A percentile compares a stretch with the other conserved stretches of the same genome.
Evolutionary conservation across 805 yeast genomes (phyloP).

Genomic region (Metschnikowia lachancei): DNA sequence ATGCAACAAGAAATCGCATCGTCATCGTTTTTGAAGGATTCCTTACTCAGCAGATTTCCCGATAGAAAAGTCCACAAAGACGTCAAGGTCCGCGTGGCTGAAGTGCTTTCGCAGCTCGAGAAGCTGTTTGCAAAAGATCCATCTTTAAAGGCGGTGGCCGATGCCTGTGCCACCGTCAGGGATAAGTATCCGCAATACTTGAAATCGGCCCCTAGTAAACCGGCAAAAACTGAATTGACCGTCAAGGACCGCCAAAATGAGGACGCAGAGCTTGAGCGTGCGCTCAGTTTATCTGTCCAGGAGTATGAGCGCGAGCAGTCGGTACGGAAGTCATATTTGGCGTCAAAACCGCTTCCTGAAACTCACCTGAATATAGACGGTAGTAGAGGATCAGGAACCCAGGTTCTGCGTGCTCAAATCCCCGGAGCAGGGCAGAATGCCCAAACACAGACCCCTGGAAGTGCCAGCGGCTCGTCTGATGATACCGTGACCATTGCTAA

Average conservation of each 20-base stretch:
- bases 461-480: neutral
- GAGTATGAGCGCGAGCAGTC: slow-evolving; percentile 50
- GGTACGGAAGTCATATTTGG: slow-evolving; percentile 26
- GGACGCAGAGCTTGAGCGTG: slow-evolving; percentile 77
- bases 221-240: slow-evolving; percentile 52
- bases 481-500: slow-evolving; percentile 38
- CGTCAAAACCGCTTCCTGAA: slow-evolving; percentile 38
- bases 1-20: slow-evolving; percentile 46
- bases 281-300: slow-evolving; percentile 66
- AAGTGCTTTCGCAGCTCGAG: slow-evolving; percentile 65
- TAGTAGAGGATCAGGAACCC: too few relatives aligned
- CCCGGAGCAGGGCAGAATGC: too few relatives aligned
- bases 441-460: too few relatives aligned
- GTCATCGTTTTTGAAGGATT: slow-evolving; percentile 33
- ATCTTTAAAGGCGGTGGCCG: slow-evolving; percentile 65
- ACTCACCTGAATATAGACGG: slow-evolving; percentile 12
- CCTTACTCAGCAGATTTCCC: slow-evolving; percentile 42
- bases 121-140: slow-evolving; percentile 70
- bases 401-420: too few relatives aligned
- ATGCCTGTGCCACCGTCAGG: slow-evolving; percentile 52
- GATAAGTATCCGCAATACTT: slow-evolving; percentile 35
- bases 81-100: slow-evolving; percentile 64
- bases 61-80: slow-evolving; percentile 59
- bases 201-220: slow-evolving; percentile 47
- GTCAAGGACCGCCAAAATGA: slow-evolving; percentile 53